A percentile compares a stretch with the other conserved stretches of the same genome.
phyloP scores from a whole-genome alignment of 1,139 yeast species.

The Yamadazyma atmosphaerica region DNA sequence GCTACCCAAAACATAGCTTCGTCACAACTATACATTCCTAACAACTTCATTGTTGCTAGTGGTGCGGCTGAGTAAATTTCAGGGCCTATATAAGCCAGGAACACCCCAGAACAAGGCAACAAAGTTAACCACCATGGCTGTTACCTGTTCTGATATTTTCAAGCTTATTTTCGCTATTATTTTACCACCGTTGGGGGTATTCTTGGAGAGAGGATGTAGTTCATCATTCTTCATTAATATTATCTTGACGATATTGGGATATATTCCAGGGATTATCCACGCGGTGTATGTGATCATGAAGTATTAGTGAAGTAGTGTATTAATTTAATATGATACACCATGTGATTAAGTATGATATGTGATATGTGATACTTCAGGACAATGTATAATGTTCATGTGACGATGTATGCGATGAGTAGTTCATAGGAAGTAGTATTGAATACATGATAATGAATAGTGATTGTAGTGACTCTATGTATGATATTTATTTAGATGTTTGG shows the following conservation, averaged over 20 bases:
- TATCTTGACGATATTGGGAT: slow-evolving; percentile 61
- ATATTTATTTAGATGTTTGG: no score
- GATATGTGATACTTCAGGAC: no score
- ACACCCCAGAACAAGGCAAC: neutral
- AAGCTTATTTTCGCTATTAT: slow-evolving; percentile 63
- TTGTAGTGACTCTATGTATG: no score
- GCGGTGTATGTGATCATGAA: slow-evolving; percentile 57
- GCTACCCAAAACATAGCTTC: no score
- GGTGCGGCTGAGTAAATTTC: slow-evolving; percentile 11
- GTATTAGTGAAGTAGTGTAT: no score
- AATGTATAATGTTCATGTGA: no score
- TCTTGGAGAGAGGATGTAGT: slow-evolving; percentile 66
- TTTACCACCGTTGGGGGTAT: slow-evolving; percentile 76
- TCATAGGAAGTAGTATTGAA: no score
- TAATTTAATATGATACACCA: no score
- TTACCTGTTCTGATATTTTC: slow-evolving; percentile 56
- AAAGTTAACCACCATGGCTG: slow-evolving; percentile 47
- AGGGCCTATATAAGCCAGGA: slow-evolving; percentile 1
- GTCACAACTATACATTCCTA: no score
- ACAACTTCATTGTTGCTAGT: neutral
- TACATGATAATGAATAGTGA: no score
- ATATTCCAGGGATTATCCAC: slow-evolving; percentile 65
- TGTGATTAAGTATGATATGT: no score
- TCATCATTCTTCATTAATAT: slow-evolving; percentile 58
- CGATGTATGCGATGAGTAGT: no score